Evolutionary conservation across 768 basidiomycete genomes (phyloP), one percentile per base, ranked within the genome.

Genomic region (Leccinum boreale): DNA sequence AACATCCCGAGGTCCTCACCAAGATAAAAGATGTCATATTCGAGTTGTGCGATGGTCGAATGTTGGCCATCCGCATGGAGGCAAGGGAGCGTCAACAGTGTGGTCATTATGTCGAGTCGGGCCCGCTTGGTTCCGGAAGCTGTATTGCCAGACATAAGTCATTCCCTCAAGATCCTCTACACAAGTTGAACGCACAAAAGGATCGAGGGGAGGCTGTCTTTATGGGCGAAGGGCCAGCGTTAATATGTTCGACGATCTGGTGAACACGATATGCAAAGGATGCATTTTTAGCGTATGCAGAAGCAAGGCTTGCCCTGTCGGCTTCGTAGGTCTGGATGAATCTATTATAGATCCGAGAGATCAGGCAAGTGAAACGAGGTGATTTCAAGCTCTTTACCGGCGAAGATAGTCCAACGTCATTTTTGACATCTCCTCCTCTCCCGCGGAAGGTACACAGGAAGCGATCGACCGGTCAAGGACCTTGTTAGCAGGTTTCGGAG

Each of bases 1-100:
- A 74, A 65, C 65, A 72, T 67, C 52, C 73, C 73, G 26, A 61
- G 39, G 12, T 52, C 47, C 2, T 51, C 49, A 24, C 73, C 73
- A 19, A 73, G 67, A 56, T 68, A 73, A 47, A 66, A 61, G 9
- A 73, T 67, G 44, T 73, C 73, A 31, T 72, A 74, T 33, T 65
- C 48, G 19, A 73, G 23, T 24, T 61, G 61, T 4, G 58, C 62
- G 24, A 33, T 36, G 6, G 21, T 50, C 9, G 50, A 50, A 49
- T n/a, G 45, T 51, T 52, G 50, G 1, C 26, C 33, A n/a, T 61
- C 47, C 39, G 53, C 56, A 42, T 73, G 69, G 33, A 74, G 61
- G 15, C 58, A 14, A 42, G 70, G 69, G 31, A 74, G 67, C 1
- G 58, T 52, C 23, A 72, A 52, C 31, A 74, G 47, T 15, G 64